phyloP scores from a whole-genome alignment of 2,329 filamentous ascomycete genomes.

The Aureobasidium sp. region DNA sequence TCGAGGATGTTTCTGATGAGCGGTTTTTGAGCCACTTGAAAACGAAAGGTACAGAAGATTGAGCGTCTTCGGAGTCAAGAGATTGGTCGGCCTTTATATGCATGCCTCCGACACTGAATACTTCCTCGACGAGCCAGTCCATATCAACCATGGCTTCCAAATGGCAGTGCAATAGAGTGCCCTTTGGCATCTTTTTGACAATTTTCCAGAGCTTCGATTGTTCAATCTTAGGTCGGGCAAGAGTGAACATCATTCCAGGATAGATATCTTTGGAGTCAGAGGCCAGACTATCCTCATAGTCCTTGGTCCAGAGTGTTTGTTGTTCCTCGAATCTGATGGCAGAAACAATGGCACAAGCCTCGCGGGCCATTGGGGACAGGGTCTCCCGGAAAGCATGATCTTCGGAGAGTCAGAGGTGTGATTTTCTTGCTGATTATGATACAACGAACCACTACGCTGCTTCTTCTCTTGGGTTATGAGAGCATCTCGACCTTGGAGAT shows the following conservation, averaged over 20 bases:
- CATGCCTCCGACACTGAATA: conserved; percentile 64
- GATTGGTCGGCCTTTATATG: conserved; percentile 55
- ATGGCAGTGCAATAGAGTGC: conserved; percentile 76
- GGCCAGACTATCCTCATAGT: conserved; percentile 62
- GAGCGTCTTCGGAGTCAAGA: conserved; percentile 46
- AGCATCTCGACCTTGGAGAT: conserved; percentile 64
- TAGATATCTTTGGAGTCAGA: conserved; percentile 53
- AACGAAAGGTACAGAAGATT: conserved; percentile 46
- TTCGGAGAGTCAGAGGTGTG: conserved; percentile 22
- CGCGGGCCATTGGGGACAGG: conserved; percentile 68
- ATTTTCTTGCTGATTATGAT: not conserved
- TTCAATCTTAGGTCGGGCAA: conserved; percentile 82
- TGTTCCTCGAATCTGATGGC: conserved; percentile 73
- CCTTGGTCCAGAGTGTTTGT: conserved; percentile 64
- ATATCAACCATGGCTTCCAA: conserved; percentile 87
- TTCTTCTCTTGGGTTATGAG: conserved; percentile 75
- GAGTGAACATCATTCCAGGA: conserved; percentile 88
- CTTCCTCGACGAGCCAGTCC: conserved; percentile 65
- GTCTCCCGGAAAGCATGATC: conserved; percentile 63
- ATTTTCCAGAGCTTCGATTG: conserved; percentile 78
- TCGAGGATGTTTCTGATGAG: conserved; percentile 34
- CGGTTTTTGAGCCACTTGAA: conserved; percentile 51
- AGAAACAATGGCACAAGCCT: conserved; percentile 71
- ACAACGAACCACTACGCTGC: conserved; percentile 62
- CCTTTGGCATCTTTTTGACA: conserved; percentile 80